Evolutionary conservation across 169 alveolate genomes (phyloP).

Genomic region (Amoebophrya sp.): DNA sequence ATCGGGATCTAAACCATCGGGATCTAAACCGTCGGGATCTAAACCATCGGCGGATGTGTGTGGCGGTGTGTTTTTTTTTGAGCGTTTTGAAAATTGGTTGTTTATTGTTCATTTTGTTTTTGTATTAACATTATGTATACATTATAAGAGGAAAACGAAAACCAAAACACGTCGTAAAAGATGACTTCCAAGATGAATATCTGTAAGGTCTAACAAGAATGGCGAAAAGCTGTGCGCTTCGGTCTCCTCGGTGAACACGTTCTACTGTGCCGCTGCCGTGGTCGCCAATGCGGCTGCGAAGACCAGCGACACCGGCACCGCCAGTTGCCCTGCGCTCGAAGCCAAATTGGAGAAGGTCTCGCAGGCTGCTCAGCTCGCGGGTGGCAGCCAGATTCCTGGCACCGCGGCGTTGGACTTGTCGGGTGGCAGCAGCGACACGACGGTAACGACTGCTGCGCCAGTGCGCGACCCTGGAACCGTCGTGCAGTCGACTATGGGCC

Average conservation of each 20-base stretch:
- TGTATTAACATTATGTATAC: too few relatives aligned
- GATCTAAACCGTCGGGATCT: too few relatives aligned
- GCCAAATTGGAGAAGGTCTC: neutral
- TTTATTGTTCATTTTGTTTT: too few relatives aligned
- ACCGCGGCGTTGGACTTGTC: neutral
- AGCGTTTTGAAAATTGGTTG: too few relatives aligned
- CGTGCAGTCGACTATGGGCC: neutral
- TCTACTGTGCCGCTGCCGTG: neutral
- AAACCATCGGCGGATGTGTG: too few relatives aligned
- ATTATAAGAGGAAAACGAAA: too few relatives aligned
- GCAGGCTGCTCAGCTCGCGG: neutral
- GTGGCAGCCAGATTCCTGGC: neutral
- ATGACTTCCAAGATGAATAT: too few relatives aligned
- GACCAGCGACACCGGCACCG: neutral
- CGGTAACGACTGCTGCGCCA: neutral
- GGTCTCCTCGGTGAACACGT: neutral
- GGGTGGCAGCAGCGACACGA: neutral
- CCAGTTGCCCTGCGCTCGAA: neutral
- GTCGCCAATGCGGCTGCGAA: neutral
- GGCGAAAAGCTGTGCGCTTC: neutral
- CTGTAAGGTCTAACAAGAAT: too few relatives aligned
- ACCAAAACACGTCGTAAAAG: too few relatives aligned
- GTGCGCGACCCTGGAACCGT: neutral
- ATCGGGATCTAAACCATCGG: too few relatives aligned
- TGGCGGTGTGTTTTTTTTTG: too few relatives aligned